Evolutionary conservation across 768 basidiomycete genomes (phyloP), one percentile per base, ranked within the genome.

Genomic region (Tricholoma sp.): DNA sequence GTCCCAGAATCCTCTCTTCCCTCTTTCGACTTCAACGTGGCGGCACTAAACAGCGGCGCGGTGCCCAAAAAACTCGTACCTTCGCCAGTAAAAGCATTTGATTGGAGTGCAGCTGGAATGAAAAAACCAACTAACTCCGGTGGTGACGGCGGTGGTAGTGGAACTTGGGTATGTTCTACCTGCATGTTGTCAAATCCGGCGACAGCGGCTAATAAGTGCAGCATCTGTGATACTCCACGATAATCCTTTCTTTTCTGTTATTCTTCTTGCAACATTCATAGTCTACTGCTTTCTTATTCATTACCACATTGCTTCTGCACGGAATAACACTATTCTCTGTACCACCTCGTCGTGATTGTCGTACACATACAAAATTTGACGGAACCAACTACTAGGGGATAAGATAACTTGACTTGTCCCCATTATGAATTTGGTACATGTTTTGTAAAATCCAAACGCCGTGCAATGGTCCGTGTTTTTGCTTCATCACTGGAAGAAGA

Each of bases 361-460:
- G 10, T 21, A 24, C 29, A 31, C 43, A 43, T 43, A 45, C 27
- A 24, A 27, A 27, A 27, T 27, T 27, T 27, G 24, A 27, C 24
- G n/a, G n/a, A n/a, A 27, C 24, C 24, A 27, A 27, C 24, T 27
- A 27, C 24, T 27, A 27, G 24, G 10, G 34, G 22, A 21, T 34
- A 32, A 24, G 41, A 24, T 24, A 14, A 34, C 19, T 22, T 18
- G 16, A 34, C 24, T n/a, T 2, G 5, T 29, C 1, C 27, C 54
- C 24, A 61, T 62, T 60, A 72, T 32, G 74, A 75, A 16, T 70
- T 72, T 32, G 76, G 74, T 31, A 69, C 69, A 52, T 72, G 74
- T 63, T 80, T 82, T 45, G 81, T 79, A 60, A 92, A 91, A 68
- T 92, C 90, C 53, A 92, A 72, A 55, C 81, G 79, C 27, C 90